These are phyloP conservation scores for Monosporascus sp. DNA, from an alignment of 2,329 filamentous ascomycete species.

Conservation along the genomic window DNA sequence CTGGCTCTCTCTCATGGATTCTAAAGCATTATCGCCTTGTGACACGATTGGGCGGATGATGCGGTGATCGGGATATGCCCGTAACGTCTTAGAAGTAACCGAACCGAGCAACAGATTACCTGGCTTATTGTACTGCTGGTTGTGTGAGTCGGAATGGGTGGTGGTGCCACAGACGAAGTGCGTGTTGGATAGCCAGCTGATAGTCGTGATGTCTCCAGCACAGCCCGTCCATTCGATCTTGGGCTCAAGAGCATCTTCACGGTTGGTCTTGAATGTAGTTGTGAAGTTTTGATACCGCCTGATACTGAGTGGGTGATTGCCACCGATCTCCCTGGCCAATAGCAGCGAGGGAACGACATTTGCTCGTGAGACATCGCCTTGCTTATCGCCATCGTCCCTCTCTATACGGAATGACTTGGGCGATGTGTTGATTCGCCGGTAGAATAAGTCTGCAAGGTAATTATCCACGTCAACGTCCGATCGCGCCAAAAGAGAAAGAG, in stretches of 20 bases:
- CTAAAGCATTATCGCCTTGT: slow-evolving; percentile 49
- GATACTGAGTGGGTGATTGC: slow-evolving; percentile 38
- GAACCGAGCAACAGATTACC: slow-evolving; percentile 58
- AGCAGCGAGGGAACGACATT: slow-evolving; percentile 37
- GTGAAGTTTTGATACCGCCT: slow-evolving; percentile 40
- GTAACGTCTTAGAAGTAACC: slow-evolving; percentile 36
- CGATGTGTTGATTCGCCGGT: slow-evolving; percentile 13
- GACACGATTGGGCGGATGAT: slow-evolving; percentile 49
- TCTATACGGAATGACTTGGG: slow-evolving; percentile 27
- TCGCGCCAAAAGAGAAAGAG: slow-evolving; percentile 19
- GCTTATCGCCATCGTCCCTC: slow-evolving; percentile 23
- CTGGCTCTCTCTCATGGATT: slow-evolving; percentile 54
- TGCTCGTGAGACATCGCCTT: slow-evolving; percentile 21
- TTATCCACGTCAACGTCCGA: slow-evolving; percentile 28
- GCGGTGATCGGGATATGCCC: slow-evolving; percentile 52
- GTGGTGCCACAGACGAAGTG: slow-evolving; percentile 58
- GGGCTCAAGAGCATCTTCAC: slow-evolving; percentile 48
- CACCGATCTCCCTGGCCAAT: slow-evolving; percentile 44
- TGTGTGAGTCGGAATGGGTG: slow-evolving; percentile 57
- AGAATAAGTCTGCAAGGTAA: slow-evolving; percentile 33
- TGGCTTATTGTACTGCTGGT: slow-evolving; percentile 62
- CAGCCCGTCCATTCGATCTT: slow-evolving; percentile 55
- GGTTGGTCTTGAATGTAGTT: slow-evolving; percentile 37
- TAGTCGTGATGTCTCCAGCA: slow-evolving; percentile 56
- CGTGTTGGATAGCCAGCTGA: slow-evolving; percentile 51